A percentile compares a stretch with the other conserved stretches of the same genome.
phyloP scores from a whole-genome alignment of 1,139 yeast species.

The Sugiyamaella japonica region DNA sequence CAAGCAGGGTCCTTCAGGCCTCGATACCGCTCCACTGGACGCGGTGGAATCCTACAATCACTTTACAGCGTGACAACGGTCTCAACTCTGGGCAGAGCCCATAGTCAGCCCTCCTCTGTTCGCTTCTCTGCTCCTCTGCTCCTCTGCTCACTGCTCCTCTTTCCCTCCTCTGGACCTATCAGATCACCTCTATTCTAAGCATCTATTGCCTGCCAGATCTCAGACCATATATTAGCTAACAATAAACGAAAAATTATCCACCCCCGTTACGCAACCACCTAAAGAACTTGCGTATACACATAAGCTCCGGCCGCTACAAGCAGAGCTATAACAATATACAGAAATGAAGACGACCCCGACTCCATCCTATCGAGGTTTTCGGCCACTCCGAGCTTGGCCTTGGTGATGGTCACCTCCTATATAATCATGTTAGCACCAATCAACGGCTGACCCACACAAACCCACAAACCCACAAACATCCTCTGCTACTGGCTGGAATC shows the following conservation, averaged over 20 bases:
- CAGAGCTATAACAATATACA: constrained; percentile 52
- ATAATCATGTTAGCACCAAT: constrained; percentile 13
- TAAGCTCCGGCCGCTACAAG: constrained; percentile 60
- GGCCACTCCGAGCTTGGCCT: constrained; percentile 24
- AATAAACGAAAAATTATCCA: not conserved
- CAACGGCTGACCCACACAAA: not conserved
- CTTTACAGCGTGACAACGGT: too few species aligned
- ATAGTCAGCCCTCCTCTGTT: too few species aligned
- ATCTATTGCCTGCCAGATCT: not conserved
- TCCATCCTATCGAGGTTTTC: constrained; percentile 23
- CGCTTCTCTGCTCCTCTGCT: too few species aligned
- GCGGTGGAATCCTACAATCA: too few species aligned
- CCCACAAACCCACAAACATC: not conserved
- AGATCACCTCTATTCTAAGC: not conserved
- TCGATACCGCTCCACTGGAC: too few species aligned
- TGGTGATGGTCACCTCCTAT: constrained; percentile 21
- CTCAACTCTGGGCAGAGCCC: too few species aligned
- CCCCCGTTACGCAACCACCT: too few species aligned
- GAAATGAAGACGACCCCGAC: constrained; percentile 34
- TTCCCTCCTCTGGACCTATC: constrained; percentile 6
- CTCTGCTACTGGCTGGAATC: too few species aligned
- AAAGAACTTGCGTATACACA: constrained; percentile 43
- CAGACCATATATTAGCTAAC: not conserved
- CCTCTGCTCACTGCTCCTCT: too few species aligned
- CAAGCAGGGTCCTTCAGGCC: too few species aligned